Evolutionary conservation across 2,329 filamentous ascomycete species (phyloP).

Genomic region (Emmonsia crescens): DNA sequence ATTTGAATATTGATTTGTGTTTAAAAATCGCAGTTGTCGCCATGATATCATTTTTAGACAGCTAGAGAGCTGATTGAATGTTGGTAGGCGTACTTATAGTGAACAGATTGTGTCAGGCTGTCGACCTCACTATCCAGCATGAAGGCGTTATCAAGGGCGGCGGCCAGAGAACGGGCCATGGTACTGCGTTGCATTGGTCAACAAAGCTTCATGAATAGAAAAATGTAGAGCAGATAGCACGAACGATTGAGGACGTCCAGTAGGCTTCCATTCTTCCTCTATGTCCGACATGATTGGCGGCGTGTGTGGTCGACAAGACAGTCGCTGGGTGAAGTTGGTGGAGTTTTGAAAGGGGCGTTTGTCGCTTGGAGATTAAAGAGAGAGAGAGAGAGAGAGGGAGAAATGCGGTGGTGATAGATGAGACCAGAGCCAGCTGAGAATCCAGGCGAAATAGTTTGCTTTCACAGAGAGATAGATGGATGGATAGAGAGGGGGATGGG

Average conservation of each 20-base stretch:
- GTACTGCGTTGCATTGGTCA: constrained; percentile 47
- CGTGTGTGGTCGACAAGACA: not conserved
- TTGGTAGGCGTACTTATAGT: constrained; percentile 58
- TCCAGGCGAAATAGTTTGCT: constrained; percentile 6
- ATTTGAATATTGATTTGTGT: not conserved
- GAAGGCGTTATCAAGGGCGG: constrained; percentile 80
- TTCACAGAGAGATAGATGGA: not conserved
- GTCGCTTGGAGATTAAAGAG: not conserved
- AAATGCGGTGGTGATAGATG: constrained; percentile 4
- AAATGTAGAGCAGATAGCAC: constrained; percentile 11
- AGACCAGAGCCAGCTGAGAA: constrained; percentile 25
- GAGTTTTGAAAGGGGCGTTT: constrained; percentile 2
- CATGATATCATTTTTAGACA: not conserved
- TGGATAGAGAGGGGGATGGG: not conserved
- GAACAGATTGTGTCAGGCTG: constrained; percentile 62
- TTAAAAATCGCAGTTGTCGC: not conserved
- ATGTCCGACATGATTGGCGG: constrained; percentile 44
- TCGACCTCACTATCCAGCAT: constrained; percentile 70
- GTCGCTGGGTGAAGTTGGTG: constrained; percentile 5
- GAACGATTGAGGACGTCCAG: constrained; percentile 69
- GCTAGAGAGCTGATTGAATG: not conserved
- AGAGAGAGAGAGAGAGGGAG: constrained; percentile 1
- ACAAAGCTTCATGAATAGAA: constrained; percentile 8
- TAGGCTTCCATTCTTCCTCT: constrained; percentile 72
- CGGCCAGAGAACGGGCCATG: constrained; percentile 76